phyloP scores from a whole-genome alignment of 1,139 yeast species.

The Kurtzmaniella quercitrusa region DNA sequence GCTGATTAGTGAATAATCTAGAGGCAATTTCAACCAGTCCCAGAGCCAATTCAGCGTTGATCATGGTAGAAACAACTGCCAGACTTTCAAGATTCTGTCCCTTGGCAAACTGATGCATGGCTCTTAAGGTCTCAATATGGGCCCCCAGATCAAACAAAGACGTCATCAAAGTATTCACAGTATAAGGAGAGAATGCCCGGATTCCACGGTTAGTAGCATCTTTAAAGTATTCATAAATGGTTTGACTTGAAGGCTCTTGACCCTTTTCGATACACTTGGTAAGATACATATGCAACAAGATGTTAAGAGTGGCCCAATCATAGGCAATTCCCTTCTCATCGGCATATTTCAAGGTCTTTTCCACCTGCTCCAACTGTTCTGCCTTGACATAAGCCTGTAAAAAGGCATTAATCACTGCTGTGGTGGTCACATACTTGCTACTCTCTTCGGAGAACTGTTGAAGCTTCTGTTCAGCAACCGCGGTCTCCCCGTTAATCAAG shows the following conservation, averaged over 20 bases:
- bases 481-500: slow-evolving; percentile 24
- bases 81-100: slow-evolving; percentile 25
- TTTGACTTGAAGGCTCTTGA: slow-evolving; percentile 36
- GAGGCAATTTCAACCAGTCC: slow-evolving; percentile 51
- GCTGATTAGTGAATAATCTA: slow-evolving; percentile 41
- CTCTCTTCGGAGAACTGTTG: slow-evolving; percentile 19
- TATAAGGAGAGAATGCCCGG: slow-evolving; percentile 44
- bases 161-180: slow-evolving; percentile 53
- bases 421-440: slow-evolving; percentile 28
- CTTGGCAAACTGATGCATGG: slow-evolving; percentile 26
- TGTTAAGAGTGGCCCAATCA: slow-evolving; percentile 66
- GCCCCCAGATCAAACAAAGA: slow-evolving; percentile 49
- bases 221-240: slow-evolving; percentile 33
- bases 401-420: slow-evolving; percentile 34
- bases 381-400: slow-evolving; percentile 27
- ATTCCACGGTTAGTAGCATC: slow-evolving; percentile 37
- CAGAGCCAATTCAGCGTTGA: slow-evolving; percentile 50
- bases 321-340: slow-evolving; percentile 41
- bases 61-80: slow-evolving; percentile 51
- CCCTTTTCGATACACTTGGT: slow-evolving; percentile 44
- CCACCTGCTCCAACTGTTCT: slow-evolving; percentile 34
- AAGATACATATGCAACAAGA: slow-evolving; percentile 53
- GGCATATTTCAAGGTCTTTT: slow-evolving; percentile 38
- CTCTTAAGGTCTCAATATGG: slow-evolving; percentile 51
- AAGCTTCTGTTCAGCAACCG: slow-evolving; percentile 32